A percentile compares a stretch with the other conserved stretches of the same genome.
phyloP scores from a whole-genome alignment of 352 stramenopile genomes.

The Saprolegnia parasitica region DNA sequence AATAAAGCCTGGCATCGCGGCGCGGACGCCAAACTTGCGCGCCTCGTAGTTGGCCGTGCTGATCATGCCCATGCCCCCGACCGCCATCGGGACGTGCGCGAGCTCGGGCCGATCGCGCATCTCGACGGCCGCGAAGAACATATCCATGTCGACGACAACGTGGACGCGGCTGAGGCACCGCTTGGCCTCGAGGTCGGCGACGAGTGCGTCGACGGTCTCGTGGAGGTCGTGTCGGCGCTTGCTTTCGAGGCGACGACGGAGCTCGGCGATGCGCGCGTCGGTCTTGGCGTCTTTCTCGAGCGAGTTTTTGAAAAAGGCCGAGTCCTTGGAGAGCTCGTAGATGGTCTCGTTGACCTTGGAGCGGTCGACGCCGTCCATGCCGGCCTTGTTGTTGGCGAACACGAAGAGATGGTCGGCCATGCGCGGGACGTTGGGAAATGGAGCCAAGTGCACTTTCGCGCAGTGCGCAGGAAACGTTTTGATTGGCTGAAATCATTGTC shows the following conservation, averaged over 20 bases:
- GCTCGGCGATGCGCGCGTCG: constrained; percentile 68
- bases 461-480: too few species aligned
- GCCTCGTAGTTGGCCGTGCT: constrained; percentile 95
- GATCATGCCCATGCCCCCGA: constrained; percentile 93
- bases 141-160: constrained; percentile 95
- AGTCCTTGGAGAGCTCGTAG: constrained; percentile 92
- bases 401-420: constrained; percentile 55
- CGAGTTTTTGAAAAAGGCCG: constrained; percentile 89
- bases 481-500: too few species aligned
- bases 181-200: constrained; percentile 51
- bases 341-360: constrained; percentile 90
- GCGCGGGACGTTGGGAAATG: background rate
- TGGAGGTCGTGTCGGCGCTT: constrained; percentile 26
- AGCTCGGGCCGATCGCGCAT: constrained; percentile 90
- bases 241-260: constrained; percentile 57
- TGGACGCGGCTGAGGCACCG: constrained; percentile 63
- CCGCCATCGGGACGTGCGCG: constrained; percentile 83
- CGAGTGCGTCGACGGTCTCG: constrained; percentile 37
- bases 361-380: constrained; percentile 87
- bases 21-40: constrained; percentile 90
- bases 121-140: constrained; percentile 96
- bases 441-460: too few species aligned
- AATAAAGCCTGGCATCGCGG: constrained; percentile 96
- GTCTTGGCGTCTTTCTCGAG: constrained; percentile 84
- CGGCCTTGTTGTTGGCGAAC: constrained; percentile 81